These are phyloP conservation scores for Stropharia rugosoannulata DNA, from an alignment of 768 basidiomycete genomes.

Conservation along the genomic window DNA sequence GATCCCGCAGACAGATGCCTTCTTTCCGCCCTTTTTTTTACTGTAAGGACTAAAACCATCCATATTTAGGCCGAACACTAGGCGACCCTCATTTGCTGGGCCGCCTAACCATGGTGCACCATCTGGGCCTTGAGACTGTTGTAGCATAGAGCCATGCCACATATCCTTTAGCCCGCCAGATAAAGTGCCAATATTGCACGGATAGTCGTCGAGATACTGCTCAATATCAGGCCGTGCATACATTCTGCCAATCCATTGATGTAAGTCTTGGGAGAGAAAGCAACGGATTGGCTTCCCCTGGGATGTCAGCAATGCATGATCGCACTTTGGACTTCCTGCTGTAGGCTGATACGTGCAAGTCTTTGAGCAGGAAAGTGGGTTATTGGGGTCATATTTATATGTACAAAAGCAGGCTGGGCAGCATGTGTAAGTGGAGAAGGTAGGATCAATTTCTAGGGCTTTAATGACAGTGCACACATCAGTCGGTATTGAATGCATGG, in stretches of 20 bases:
- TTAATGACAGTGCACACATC: conserved; percentile 14
- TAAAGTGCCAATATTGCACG: background rate
- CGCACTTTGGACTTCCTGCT: conserved; percentile 7
- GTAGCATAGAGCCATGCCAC: conserved; percentile 20
- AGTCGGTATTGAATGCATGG: background rate
- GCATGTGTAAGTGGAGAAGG: conserved; percentile 16
- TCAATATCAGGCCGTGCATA: conserved; percentile 24
- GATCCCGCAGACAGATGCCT: conserved; percentile 19
- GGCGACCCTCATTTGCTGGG: conserved; percentile 15
- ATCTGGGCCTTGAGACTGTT: conserved; percentile 20
- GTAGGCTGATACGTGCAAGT: conserved; percentile 17
- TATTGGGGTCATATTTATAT: conserved; percentile 12
- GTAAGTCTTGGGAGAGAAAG: conserved; percentile 25
- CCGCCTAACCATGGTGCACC: conserved; percentile 15
- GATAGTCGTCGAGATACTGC: conserved; percentile 17
- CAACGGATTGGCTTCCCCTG: background rate
- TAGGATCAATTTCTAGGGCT: conserved; percentile 9
- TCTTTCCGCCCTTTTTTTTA: conserved; percentile 25
- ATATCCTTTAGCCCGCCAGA: conserved; percentile 8
- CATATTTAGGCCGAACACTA: conserved; percentile 17
- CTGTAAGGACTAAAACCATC: conserved; percentile 32
- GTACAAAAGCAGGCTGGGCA: conserved; percentile 25
- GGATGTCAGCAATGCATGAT: background rate
- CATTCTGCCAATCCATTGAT: conserved; percentile 25
- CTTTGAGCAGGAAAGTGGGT: conserved; percentile 14